Evolutionary conservation across 257 asterid species (phyloP).

Genomic region (Linderniella brevidens): DNA sequence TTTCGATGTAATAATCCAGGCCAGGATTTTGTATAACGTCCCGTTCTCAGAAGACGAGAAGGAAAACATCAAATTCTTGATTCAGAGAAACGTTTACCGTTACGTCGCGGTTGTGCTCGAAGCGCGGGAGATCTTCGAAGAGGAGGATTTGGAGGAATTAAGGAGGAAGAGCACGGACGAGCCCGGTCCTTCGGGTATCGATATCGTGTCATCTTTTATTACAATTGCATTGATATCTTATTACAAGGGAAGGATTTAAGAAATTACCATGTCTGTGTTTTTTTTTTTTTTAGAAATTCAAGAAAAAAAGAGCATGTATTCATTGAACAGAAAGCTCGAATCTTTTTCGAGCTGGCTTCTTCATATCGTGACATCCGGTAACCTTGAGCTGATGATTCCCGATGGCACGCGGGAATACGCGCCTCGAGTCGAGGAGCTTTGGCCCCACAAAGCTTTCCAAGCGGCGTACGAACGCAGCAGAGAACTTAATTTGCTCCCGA

Average conservation of each 20-base stretch:
- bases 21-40: slow-evolving; percentile 47
- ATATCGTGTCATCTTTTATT: not conserved
- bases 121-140: slow-evolving; percentile 59
- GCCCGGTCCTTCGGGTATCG: slow-evolving; percentile 77
- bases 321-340: slow-evolving; percentile 46
- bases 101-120: slow-evolving; percentile 66
- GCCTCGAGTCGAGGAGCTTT: slow-evolving; percentile 53
- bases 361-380: slow-evolving; percentile 52
- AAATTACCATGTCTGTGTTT: too few species aligned
- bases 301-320: slow-evolving; percentile 26
- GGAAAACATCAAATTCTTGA: slow-evolving; percentile 43
- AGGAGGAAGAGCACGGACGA: slow-evolving; percentile 23
- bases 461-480: slow-evolving; percentile 60
- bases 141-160: slow-evolving; percentile 29
- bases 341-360: slow-evolving; percentile 60
- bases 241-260: too few species aligned
- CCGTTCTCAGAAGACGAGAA: slow-evolving; percentile 77
- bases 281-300: slow-evolving; percentile 11
- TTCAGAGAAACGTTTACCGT: slow-evolving; percentile 59
- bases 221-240: too few species aligned
- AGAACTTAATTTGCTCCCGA: slow-evolving; percentile 49
- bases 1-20: slow-evolving; percentile 29
- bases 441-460: slow-evolving; percentile 62
- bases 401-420: slow-evolving; percentile 82
- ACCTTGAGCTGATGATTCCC: slow-evolving; percentile 67